Evolutionary conservation across 257 asterid genomes (phyloP).

Genomic region (Nicotiana otophora): DNA sequence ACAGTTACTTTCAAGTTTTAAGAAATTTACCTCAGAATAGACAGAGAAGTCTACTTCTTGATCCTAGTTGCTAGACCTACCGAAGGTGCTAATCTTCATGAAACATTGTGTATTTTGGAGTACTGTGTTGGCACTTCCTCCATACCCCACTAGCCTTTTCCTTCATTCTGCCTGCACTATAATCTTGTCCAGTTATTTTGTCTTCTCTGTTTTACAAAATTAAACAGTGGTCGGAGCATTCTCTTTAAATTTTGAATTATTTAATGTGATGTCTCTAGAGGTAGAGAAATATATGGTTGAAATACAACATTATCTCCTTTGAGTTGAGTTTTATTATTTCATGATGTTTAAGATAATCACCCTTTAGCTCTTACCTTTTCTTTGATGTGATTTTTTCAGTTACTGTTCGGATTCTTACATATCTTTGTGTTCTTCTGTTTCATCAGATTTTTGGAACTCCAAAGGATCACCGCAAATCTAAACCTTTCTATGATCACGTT

Average conservation of each 20-base stretch:
- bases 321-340: neutral
- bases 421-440: constrained; percentile 3
- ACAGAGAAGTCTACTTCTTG: too few relatives aligned
- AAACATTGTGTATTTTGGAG: neutral
- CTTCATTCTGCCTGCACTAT: neutral
- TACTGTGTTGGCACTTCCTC: neutral
- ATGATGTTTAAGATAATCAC: neutral
- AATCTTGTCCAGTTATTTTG: too few relatives aligned
- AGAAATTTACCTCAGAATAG: neutral
- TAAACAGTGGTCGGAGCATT: neutral
- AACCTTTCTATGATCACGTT: constrained; percentile 87
- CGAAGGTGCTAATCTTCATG: neutral
- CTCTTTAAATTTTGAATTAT: neutral
- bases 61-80: neutral
- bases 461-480: constrained; percentile 90
- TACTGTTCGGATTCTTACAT: neutral
- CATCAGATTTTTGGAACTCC: constrained; percentile 86
- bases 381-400: neutral
- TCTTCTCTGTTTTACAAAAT: neutral
- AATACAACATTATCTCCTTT: neutral
- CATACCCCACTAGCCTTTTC: neutral
- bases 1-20: neutral
- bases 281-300: neutral
- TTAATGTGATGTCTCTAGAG: neutral
- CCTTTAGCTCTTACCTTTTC: neutral